phyloP scores from a whole-genome alignment of 441 rosid species.

The Flueggea neowawraea region DNA sequence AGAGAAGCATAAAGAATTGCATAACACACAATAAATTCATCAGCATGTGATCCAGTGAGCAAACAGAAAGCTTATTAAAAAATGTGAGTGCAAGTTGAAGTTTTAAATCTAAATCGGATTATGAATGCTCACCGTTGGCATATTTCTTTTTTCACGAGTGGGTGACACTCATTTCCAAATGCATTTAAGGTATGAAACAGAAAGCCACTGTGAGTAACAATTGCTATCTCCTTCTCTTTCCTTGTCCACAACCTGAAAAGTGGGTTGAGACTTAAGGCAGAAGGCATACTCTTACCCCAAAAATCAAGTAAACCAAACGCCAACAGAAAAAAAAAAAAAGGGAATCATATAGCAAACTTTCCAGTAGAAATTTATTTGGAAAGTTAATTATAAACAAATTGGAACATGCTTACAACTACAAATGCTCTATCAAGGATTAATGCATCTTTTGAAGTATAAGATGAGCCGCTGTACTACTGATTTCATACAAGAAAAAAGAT shows the following conservation, averaged over 20 bases:
- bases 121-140: constrained; percentile 52
- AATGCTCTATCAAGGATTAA: no score
- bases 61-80: no score
- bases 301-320: no score
- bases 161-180: constrained; percentile 77
- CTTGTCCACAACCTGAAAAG: constrained; percentile 91
- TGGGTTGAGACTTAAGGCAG: constrained; percentile 10
- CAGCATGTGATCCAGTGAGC: no score
- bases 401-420: no score
- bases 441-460: not conserved
- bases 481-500: not conserved
- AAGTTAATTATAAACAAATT: no score
- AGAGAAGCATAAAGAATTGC: not conserved
- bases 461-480: not conserved
- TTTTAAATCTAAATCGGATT: not conserved
- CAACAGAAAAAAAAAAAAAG: no score
- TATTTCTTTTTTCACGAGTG: constrained; percentile 72
- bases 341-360: no score
- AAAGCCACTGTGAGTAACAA: constrained; percentile 96
- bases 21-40: no score
- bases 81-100: no score
- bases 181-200: constrained; percentile 73
- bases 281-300: no score
- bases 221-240: constrained; percentile 95
- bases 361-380: no score